Base-by-base conservation (phyloP, 208 protist genomes). In the Trypanosoma rangeli region DNA sequence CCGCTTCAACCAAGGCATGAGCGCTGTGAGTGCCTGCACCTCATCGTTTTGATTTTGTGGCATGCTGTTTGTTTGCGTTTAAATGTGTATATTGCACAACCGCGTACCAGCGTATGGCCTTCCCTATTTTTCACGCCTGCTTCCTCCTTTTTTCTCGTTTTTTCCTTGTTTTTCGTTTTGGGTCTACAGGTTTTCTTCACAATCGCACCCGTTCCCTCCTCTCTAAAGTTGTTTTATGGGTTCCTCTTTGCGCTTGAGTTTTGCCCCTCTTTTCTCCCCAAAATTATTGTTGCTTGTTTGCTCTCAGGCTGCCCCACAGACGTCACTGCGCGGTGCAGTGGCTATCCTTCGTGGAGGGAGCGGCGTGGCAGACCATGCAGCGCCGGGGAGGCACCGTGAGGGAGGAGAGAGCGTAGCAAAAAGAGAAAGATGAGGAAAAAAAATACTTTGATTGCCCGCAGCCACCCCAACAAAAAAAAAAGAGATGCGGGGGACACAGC, bases 1-100 rank as follows among this genome's bases (percentile, higher is more conserved):
- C 28, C 29, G 67, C 48, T 71, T 57, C 56, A 71, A 44, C 67
- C 67, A 71, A 20, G 67, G 67, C 46, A 64, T 48, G 9, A 33
- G 49, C 12, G 48, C 58, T 0, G 28, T 71, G 18, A 71, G 56
- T 29, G 12, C 20, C 15, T 42, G 56, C n/a, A 64, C 33, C 57
- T 64, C 56, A 18, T 33, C 28, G 8, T 63, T 29, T 35, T 63
- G 29, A 13, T 64, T 57, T 28, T n/a, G 20, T 44, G 46, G 13
- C 44, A 64, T 63, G n/a, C 20, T 24, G 35, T 42, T 35, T 42
- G 2, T 39, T 56, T 35, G 26, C 26, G 5, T 16, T 55, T n/a
- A 20, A 1, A 39, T 0, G 13, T 24, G 39, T 49, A 2, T 22
- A 64, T 16, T 64, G 10, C 46, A 50, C 3, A 15, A 3, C 33